phyloP scores from a whole-genome alignment of 257 asterid species.

The Solanum bulbocastanum region DNA sequence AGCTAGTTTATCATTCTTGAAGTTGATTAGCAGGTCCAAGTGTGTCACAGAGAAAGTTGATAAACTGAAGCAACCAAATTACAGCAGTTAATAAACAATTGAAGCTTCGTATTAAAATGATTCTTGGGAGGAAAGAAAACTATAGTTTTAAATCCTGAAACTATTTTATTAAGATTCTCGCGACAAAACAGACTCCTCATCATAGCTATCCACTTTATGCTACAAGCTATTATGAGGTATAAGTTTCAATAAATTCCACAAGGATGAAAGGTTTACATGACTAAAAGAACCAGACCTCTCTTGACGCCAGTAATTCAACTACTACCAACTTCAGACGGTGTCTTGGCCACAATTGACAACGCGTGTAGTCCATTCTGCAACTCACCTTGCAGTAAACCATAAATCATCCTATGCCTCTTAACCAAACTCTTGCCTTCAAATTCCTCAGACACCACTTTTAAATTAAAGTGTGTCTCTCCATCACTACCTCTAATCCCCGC shows the following conservation, averaged over 20 bases:
- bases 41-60: background rate
- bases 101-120: background rate
- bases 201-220: background rate
- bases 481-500: constrained; percentile 59
- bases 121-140: background rate
- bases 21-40: background rate
- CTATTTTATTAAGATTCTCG: background rate
- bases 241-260: background rate
- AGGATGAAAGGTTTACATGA: background rate
- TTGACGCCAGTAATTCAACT: constrained; percentile 6
- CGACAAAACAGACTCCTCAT: background rate
- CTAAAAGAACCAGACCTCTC: constrained; percentile 13
- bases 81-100: background rate
- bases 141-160: background rate
- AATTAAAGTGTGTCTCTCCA: constrained; percentile 83
- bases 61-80: background rate
- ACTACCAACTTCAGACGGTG: constrained; percentile 49
- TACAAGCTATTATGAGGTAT: background rate
- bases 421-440: constrained; percentile 90
- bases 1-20: background rate
- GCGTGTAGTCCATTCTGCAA: constrained; percentile 72
- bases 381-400: constrained; percentile 69
- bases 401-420: constrained; percentile 78
- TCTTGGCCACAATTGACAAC: constrained; percentile 62
- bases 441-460: constrained; percentile 54